A percentile compares a stretch with the other conserved stretches of the same genome.
These are phyloP conservation scores for Fusarium globosum DNA, from an alignment of 2,329 filamentous ascomycete genomes.

Conservation along the genomic window DNA sequence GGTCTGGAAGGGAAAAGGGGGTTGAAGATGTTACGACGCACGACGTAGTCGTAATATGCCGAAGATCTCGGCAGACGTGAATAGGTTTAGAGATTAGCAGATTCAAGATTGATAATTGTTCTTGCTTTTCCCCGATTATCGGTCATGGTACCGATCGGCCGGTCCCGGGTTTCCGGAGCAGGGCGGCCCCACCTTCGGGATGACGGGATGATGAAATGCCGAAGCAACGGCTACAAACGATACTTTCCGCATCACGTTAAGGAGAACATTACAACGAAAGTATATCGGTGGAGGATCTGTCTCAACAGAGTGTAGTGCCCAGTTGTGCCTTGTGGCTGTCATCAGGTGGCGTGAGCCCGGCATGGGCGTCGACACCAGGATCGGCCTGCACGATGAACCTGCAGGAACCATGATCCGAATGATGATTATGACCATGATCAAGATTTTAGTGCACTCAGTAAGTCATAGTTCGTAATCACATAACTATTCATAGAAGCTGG, in stretches of 20 bases:
- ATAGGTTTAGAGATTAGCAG: not conserved
- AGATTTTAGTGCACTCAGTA: not conserved
- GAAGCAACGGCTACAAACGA: not conserved
- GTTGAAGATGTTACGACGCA: not conserved
- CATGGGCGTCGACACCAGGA: not conserved
- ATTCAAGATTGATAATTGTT: not conserved
- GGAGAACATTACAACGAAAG: not conserved
- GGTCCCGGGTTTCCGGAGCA: constrained; percentile 7
- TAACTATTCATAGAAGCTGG: not conserved
- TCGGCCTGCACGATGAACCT: constrained; percentile 14
- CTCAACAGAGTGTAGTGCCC: not conserved
- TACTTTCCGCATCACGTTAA: not conserved
- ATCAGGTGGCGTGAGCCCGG: not conserved
- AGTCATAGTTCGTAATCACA: not conserved
- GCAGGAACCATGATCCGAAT: not conserved
- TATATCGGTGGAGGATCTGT: not conserved
- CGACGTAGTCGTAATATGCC: not conserved
- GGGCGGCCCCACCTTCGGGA: constrained; percentile 13
- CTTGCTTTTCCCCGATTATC: not conserved
- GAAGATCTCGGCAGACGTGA: not conserved
- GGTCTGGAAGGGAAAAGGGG: not conserved
- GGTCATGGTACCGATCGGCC: not conserved
- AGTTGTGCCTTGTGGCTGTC: not conserved
- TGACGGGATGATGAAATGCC: not conserved
- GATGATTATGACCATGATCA: not conserved